Conservation (phyloP, 2,329 filamentous ascomycete species). For the Sporothrix protearum region DNA sequence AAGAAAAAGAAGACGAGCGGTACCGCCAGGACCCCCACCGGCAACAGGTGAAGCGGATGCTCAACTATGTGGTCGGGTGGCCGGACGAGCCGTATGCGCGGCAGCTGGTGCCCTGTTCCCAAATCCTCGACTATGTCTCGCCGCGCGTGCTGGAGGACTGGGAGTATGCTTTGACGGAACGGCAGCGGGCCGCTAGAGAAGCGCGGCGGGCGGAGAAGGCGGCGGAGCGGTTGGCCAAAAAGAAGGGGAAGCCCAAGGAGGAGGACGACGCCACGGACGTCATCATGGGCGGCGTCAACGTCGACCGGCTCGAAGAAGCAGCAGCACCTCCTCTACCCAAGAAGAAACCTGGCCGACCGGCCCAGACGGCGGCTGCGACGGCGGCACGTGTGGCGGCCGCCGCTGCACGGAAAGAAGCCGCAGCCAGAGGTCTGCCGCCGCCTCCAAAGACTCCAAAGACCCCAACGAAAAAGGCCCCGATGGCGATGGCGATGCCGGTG, state of each 20-base stretch:
- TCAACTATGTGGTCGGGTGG: conserved; percentile 56
- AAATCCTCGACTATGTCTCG: conserved; percentile 57
- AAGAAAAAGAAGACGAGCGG: conserved; percentile 2
- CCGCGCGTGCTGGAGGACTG: conserved; percentile 54
- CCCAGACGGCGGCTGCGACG: not conserved
- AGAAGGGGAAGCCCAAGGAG: not conserved
- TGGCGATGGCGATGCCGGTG: not conserved
- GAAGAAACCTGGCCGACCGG: not conserved
- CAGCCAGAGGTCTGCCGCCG: not conserved
- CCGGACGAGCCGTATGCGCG: conserved; percentile 48
- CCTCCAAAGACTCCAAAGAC: not conserved
- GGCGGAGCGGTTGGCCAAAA: not conserved
- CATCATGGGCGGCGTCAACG: too few relatives aligned
- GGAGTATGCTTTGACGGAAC: conserved; percentile 46
- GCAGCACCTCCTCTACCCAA: not conserved
- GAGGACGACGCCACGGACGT: not conserved
- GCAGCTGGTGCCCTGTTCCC: conserved; percentile 45
- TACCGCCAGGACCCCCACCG: conserved; percentile 26
- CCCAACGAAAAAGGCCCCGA: not conserved
- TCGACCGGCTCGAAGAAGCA: not conserved
- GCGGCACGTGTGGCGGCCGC: not conserved
- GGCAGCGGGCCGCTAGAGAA: conserved; percentile 34
- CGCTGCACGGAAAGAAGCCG: not conserved
- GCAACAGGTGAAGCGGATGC: conserved; percentile 38
- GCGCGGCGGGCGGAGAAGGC: not conserved